A percentile compares a stretch with the other conserved stretches of the same genome.
Conservation (phyloP, 345 rosid genomes). For the Psidium guajava region DNA sequence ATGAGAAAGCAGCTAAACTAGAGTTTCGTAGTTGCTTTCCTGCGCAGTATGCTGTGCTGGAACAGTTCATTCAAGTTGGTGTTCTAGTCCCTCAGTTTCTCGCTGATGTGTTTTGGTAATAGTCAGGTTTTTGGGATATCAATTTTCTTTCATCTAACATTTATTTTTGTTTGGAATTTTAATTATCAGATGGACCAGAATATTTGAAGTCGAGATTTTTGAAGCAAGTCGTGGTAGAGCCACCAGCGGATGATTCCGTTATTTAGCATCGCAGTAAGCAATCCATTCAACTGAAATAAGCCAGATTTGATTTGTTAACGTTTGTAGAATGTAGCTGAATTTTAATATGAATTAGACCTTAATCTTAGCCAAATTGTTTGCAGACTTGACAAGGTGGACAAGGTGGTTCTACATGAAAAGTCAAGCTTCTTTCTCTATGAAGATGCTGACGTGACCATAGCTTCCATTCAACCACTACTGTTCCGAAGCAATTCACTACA, state of each 20-base stretch:
- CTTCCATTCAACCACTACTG: constrained; percentile 15
- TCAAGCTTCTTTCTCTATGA: constrained; percentile 8
- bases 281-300: background rate
- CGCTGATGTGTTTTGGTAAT: background rate
- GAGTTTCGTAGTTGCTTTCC: background rate
- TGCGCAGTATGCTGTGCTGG: background rate
- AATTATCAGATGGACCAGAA: background rate
- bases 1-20: background rate
- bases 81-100: background rate
- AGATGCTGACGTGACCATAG: constrained; percentile 21
- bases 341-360: background rate
- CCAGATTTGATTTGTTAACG: background rate
- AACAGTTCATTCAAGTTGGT: background rate
- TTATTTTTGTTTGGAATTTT: background rate
- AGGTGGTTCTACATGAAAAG: constrained; percentile 16
- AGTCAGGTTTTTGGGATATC: background rate
- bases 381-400: constrained; percentile 37
- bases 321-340: background rate
- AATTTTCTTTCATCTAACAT: background rate
- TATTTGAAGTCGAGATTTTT: background rate
- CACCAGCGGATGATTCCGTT: background rate
- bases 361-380: constrained; percentile 6
- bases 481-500: constrained; percentile 17
- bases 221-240: background rate
- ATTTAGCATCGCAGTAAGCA: background rate